Conservation (phyloP, 2,329 filamentous ascomycete genomes). For the Colletotrichum spinosum region DNA sequence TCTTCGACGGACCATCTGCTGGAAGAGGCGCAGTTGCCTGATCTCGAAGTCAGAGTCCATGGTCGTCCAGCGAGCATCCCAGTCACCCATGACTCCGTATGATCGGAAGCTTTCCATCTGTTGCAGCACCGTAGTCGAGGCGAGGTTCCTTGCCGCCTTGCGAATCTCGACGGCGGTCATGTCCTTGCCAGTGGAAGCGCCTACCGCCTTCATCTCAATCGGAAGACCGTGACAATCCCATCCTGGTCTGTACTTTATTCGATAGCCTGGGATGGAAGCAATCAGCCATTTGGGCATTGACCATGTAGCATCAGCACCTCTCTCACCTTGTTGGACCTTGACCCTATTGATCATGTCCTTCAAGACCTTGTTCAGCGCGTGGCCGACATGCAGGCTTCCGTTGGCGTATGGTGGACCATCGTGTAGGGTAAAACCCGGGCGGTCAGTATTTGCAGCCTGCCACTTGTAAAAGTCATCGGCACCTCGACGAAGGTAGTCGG, state of each 20-base stretch:
- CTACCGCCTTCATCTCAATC: conserved; percentile 95
- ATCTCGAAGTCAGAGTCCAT: conserved; percentile 83
- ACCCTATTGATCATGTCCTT: conserved; percentile 93
- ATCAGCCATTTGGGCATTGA: conserved; percentile 4
- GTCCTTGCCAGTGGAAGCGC: conserved; percentile 57
- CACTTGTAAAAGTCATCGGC: conserved; percentile 91
- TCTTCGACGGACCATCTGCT: conserved; percentile 77
- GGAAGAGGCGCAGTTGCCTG: conserved; percentile 80
- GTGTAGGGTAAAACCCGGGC: conserved; percentile 81
- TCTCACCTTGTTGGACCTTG: conserved; percentile 76
- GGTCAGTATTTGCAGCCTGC: conserved; percentile 73
- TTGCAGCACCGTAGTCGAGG: conserved; percentile 73
- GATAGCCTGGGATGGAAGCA: conserved; percentile 57
- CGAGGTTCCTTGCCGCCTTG: conserved; percentile 72
- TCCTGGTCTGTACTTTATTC: conserved; percentile 86
- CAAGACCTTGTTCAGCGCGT: conserved; percentile 95
- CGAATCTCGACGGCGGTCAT: conserved; percentile 71
- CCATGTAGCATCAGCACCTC: not conserved
- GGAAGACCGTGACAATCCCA: conserved; percentile 99
- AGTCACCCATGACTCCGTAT: conserved; percentile 85
- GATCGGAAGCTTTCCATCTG: conserved; percentile 81
- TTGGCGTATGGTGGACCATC: conserved; percentile 99
- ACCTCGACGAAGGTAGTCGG: conserved; percentile 77
- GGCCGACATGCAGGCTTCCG: conserved; percentile 89
- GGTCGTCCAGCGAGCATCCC: conserved; percentile 81